These are phyloP conservation scores for Tylopilus microsporus DNA, from an alignment of 1,284 basidiomycete species.

Conservation along the genomic window DNA sequence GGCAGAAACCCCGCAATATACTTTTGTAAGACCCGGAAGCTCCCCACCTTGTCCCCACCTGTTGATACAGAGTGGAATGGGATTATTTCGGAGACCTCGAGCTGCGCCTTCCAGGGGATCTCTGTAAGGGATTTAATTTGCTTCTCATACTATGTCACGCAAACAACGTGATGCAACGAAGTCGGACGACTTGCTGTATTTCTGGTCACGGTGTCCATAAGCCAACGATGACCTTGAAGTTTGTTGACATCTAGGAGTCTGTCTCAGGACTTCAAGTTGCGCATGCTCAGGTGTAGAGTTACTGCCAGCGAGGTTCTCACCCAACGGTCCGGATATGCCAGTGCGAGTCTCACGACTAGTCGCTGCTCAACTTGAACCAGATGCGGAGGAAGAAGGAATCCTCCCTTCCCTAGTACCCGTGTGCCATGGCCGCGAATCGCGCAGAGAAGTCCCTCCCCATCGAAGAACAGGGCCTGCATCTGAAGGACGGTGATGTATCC, in stretches of 20 bases:
- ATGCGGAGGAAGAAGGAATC: background rate
- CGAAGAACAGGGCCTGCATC: constrained; percentile 4
- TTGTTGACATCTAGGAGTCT: background rate
- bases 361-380: background rate
- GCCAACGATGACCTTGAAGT: too few species aligned
- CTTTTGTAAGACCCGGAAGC: too few species aligned
- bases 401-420: background rate
- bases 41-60: too few species aligned
- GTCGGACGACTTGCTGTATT: too few species aligned
- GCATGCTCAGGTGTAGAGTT: background rate
- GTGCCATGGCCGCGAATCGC: constrained; percentile 6
- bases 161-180: too few species aligned
- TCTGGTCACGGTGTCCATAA: too few species aligned
- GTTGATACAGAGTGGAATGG: too few species aligned
- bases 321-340: background rate
- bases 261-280: background rate
- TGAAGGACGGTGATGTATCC: background rate
- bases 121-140: too few species aligned
- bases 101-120: too few species aligned
- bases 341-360: background rate
- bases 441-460: background rate
- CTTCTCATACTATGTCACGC: too few species aligned
- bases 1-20: too few species aligned
- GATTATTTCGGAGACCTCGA: too few species aligned
- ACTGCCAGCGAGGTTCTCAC: background rate